Conservation (phyloP, 169 alveolate genomes). For the Besnoitia besnoiti region DNA sequence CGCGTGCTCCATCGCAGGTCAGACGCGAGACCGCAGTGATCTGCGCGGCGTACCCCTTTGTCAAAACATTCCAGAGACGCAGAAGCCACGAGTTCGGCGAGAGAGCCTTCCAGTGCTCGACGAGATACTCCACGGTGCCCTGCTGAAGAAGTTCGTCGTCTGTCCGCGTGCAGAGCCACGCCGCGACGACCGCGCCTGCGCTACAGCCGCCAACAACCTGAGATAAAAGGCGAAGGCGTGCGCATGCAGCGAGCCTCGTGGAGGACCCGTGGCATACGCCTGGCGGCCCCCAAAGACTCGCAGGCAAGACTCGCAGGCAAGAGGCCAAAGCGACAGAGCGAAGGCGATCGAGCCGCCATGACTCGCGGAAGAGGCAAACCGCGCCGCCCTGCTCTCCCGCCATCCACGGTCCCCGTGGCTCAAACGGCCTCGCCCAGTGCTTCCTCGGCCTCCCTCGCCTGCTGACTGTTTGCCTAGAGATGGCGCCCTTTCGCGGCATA, state of each 20-base stretch:
- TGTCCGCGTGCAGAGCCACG: conserved; percentile 79
- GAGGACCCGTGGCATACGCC: not conserved
- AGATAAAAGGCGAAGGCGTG: not conserved
- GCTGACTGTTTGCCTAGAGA: too few species aligned
- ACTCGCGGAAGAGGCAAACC: too few species aligned
- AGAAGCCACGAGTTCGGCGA: conserved; percentile 71
- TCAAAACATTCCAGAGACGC: conserved; percentile 71
- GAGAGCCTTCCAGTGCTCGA: conserved; percentile 69
- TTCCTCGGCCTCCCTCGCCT: too few species aligned
- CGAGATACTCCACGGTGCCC: conserved; percentile 66
- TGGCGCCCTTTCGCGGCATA: too few species aligned
- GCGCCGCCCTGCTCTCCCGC: too few species aligned
- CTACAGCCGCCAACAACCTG: conserved; percentile 81
- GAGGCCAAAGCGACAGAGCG: too few species aligned
- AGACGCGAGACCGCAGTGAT: too few species aligned
- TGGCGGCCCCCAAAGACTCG: not conserved
- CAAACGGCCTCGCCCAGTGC: too few species aligned
- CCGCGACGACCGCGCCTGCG: conserved; percentile 85
- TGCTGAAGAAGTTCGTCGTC: conserved; percentile 75
- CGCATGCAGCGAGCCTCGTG: not conserved
- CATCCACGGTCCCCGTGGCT: too few species aligned
- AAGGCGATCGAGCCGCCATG: too few species aligned
- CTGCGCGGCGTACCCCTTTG: conserved; percentile 64
- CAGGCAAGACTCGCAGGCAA: not conserved
- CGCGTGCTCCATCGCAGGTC: too few species aligned